Percentiles rank a stretch among this genome's conserved stretches.
Conservation (phyloP, 1,284 basidiomycete genomes). For the Calocybe gambosa region DNA sequence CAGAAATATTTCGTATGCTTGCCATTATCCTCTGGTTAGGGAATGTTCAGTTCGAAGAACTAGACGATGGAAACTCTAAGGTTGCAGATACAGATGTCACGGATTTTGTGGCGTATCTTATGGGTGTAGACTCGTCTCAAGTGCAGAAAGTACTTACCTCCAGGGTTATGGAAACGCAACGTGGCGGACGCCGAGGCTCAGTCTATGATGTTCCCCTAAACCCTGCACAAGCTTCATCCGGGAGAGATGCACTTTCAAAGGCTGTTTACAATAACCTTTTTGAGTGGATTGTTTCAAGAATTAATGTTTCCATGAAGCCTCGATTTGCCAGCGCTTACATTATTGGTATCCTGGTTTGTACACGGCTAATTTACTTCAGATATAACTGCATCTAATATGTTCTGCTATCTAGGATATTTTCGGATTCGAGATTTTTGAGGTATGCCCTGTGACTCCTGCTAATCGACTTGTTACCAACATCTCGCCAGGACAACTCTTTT, state of each 20-base stretch:
- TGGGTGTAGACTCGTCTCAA: constrained; percentile 77
- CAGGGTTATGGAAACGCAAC: constrained; percentile 88
- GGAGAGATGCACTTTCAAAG: constrained; percentile 90
- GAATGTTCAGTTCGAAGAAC: constrained; percentile 87
- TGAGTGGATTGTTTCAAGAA: constrained; percentile 97
- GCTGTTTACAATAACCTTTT: constrained; percentile 99
- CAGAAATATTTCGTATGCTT: constrained; percentile 90
- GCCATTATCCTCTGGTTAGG: constrained; percentile 95
- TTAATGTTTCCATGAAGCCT: constrained; percentile 96
- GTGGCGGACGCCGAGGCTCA: constrained; percentile 88
- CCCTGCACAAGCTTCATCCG: constrained; percentile 83
- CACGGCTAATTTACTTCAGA: not conserved
- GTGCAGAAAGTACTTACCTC: constrained; percentile 87
- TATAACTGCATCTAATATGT: constrained; percentile 5
- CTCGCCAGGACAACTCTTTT: constrained; percentile 86
- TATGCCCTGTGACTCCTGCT: constrained; percentile 20
- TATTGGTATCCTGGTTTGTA: constrained; percentile 84
- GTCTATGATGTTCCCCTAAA: constrained; percentile 97
- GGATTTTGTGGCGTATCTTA: constrained; percentile 92
- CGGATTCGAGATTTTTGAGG: constrained; percentile 97
- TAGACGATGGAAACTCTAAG: constrained; percentile 83
- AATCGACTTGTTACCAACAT: not conserved
- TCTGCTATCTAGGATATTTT: constrained; percentile 74
- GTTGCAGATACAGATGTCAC: constrained; percentile 86
- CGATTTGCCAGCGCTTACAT: constrained; percentile 72